Conservation (phyloP, 2,329 filamentous ascomycete species). For the Monilinia aucupariae region DNA sequence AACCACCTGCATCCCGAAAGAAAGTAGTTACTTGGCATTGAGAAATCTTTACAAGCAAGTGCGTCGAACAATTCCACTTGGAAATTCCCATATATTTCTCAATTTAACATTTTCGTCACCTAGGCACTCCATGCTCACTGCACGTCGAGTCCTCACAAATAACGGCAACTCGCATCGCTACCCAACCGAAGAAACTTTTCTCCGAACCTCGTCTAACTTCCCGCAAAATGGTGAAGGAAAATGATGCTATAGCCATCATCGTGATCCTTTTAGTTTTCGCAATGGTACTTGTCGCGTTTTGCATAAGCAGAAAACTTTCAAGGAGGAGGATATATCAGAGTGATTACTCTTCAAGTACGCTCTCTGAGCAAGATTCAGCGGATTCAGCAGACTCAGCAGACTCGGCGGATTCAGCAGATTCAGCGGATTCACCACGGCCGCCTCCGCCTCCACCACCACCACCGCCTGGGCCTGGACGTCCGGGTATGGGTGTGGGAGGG, state of each 20-base stretch:
- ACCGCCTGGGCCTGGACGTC: not conserved
- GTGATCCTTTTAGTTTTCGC: slow-evolving; percentile 6
- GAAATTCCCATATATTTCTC: not conserved
- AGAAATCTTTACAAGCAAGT: not conserved
- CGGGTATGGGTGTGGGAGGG: not conserved
- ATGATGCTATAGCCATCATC: slow-evolving; percentile 3
- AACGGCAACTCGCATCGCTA: not conserved
- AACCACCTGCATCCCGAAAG: not conserved
- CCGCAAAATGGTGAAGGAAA: not conserved
- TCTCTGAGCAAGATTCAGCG: not conserved
- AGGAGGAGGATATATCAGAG: not conserved
- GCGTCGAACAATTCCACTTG: slow-evolving; percentile 1
- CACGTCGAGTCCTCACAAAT: not conserved
- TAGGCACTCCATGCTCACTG: not conserved
- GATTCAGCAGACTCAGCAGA: not conserved
- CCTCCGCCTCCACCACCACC: not conserved
- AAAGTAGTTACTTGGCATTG: not conserved
- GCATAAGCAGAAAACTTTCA: not conserved
- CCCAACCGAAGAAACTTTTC: not conserved
- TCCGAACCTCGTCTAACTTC: not conserved
- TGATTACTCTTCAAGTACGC: slow-evolving; percentile 1
- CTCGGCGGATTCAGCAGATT: too few species aligned
- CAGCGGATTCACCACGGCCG: not conserved
- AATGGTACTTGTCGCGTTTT: not conserved
- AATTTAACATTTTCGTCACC: not conserved